These are phyloP conservation scores for Alternaria sp. DNA, from an alignment of 2,329 filamentous ascomycete species.

Conservation along the genomic window DNA sequence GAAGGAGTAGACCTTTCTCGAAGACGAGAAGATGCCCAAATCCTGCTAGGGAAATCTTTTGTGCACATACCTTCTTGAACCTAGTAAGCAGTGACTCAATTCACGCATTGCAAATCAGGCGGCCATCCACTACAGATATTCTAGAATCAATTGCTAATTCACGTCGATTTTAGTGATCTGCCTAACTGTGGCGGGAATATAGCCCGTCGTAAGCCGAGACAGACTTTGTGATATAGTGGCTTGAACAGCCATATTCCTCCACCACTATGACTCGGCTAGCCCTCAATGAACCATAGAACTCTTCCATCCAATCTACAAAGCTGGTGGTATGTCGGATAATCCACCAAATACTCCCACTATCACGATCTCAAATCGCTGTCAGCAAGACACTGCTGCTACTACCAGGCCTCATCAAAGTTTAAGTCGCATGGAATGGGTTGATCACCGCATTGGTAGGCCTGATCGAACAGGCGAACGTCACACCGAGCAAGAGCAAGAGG, in stretches of 20 bases:
- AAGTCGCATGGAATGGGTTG: neutral
- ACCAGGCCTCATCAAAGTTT: neutral
- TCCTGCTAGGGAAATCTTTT: too few relatives aligned
- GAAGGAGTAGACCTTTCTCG: neutral
- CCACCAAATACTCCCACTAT: neutral
- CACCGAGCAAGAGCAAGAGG: neutral
- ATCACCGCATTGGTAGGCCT: neutral
- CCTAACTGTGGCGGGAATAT: neutral
- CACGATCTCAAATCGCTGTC: neutral
- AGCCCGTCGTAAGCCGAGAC: neutral
- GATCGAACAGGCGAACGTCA: neutral
- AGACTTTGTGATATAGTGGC: too few relatives aligned
- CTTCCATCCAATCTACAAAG: neutral
- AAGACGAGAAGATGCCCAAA: neutral
- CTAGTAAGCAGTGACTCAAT: neutral
- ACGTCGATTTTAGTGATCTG: neutral
- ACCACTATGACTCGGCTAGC: neutral
- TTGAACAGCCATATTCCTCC: neutral
- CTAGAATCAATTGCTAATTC: too few relatives aligned
- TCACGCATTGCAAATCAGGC: too few relatives aligned
- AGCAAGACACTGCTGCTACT: neutral
- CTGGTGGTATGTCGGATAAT: neutral
- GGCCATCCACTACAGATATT: neutral
- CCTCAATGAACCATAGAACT: neutral
- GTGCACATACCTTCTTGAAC: neutral